Evolutionary conservation across 495 filamentous ascomycete species (phyloP).

Genomic region (Beverwykella pulmonaria): DNA sequence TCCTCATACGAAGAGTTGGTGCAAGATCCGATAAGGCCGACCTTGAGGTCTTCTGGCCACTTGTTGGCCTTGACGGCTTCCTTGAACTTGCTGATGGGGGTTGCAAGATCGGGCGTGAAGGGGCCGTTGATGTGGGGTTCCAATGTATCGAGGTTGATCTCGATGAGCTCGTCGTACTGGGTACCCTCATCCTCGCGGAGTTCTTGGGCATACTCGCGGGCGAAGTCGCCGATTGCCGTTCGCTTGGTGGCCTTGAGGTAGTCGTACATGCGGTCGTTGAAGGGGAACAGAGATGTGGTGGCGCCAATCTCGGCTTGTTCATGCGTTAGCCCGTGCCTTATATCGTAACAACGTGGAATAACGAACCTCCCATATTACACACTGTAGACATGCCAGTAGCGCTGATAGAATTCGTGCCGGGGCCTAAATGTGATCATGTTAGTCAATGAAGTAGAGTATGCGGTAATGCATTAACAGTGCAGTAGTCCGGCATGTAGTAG

Average conservation of each 20-base stretch:
- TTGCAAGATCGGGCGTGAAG: conserved; percentile 99
- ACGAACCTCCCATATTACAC: conserved; percentile 58
- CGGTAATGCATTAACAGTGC: too few species aligned
- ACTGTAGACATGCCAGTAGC: conserved; percentile 68
- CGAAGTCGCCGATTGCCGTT: conserved; percentile 83
- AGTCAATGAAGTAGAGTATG: too few species aligned
- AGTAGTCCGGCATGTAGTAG: too few species aligned
- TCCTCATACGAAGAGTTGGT: conserved; percentile 99
- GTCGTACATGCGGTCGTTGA: conserved; percentile 96
- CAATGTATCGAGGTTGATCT: conserved; percentile 91
- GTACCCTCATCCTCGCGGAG: conserved; percentile 90
- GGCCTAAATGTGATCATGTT: too few species aligned
- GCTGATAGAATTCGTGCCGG: conserved; percentile 72
- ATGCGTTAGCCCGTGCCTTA: background rate
- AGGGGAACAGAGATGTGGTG: conserved; percentile 97
- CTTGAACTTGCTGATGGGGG: conserved; percentile 96
- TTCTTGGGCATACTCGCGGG: conserved; percentile 80
- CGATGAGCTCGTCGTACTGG: conserved; percentile 94
- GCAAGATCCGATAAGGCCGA: conserved; percentile 96
- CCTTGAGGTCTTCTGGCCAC: conserved; percentile 97
- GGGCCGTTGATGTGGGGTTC: conserved; percentile 99
- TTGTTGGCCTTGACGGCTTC: conserved; percentile 89
- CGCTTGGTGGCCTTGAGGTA: conserved; percentile 95
- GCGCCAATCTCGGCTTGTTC: conserved; percentile 81
- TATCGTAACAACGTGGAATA: background rate